Conservation (phyloP, 805 yeast species). For the Candida sphagnicola region DNA sequence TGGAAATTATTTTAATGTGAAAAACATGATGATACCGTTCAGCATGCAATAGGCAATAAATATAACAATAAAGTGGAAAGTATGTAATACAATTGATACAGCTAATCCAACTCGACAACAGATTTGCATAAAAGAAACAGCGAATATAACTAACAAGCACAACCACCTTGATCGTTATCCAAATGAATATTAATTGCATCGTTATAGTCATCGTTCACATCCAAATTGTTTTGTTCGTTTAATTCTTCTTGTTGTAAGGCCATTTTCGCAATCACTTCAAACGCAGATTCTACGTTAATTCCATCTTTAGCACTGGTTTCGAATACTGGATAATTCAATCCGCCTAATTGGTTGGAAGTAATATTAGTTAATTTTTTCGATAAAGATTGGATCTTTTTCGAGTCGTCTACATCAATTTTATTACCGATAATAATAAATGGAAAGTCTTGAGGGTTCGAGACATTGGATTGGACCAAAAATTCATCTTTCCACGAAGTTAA, state of each 20-base stretch:
- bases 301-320: conserved; percentile 98
- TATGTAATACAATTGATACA: too few relatives aligned
- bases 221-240: conserved; percentile 67
- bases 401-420: conserved; percentile 91
- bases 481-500: conserved; percentile 93
- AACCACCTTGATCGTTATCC: conserved; percentile 73
- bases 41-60: too few relatives aligned
- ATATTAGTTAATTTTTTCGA: conserved; percentile 48
- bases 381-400: conserved; percentile 66
- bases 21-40: too few relatives aligned
- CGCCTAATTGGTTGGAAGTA: conserved; percentile 49
- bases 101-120: too few relatives aligned
- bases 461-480: conserved; percentile 89
- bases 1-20: too few relatives aligned
- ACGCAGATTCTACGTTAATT: conserved; percentile 91
- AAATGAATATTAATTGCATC: conserved; percentile 95
- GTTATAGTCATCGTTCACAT: conserved; percentile 74
- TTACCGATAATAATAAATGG: conserved; percentile 95
- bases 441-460: conserved; percentile 88
- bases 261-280: conserved; percentile 92
- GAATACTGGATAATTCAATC: conserved; percentile 74
- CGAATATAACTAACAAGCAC: too few relatives aligned
- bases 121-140: too few relatives aligned
- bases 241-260: conserved; percentile 94
- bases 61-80: too few relatives aligned